These are phyloP conservation scores for Adenanthera pavonina DNA, from an alignment of 306 rosid genomes.

Conservation along the genomic window DNA sequence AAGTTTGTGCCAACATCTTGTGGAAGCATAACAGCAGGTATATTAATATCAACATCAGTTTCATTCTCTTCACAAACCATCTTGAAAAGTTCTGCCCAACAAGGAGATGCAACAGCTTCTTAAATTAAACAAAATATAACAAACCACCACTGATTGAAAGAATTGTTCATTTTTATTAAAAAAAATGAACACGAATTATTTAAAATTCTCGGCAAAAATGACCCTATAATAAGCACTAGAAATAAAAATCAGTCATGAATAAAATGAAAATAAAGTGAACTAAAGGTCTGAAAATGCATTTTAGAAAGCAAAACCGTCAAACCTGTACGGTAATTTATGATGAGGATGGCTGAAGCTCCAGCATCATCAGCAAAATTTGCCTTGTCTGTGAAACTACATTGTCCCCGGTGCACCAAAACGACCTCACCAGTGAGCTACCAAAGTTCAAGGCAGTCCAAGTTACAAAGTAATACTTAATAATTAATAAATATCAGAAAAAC, in stretches of 20 bases:
- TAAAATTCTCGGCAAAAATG: conserved; percentile 27
- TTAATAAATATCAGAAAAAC: conserved; percentile 30
- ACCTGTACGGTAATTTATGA: conserved; percentile 82
- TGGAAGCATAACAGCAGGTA: conserved; percentile 98
- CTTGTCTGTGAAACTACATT: conserved; percentile 93
- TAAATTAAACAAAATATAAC: conserved; percentile 10
- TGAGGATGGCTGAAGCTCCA: conserved; percentile 90
- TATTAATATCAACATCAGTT: conserved; percentile 73
- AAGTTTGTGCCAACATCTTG: conserved; percentile 75
- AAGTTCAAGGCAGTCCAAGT: conserved; percentile 46
- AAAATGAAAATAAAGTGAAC: not conserved
- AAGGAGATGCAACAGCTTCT: conserved; percentile 29
- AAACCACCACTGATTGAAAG: not conserved
- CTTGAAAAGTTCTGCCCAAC: conserved; percentile 86
- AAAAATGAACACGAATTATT: conserved; percentile 1
- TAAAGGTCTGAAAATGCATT: conserved; percentile 14
- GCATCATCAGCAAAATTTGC: conserved; percentile 89
- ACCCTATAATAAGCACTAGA: not conserved
- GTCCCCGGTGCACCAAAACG: conserved; percentile 89
- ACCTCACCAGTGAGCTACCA: conserved; percentile 80
- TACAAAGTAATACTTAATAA: conserved; percentile 15
- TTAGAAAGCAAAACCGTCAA: conserved; percentile 30
- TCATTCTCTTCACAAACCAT: conserved; percentile 90
- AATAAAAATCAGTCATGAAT: not conserved
- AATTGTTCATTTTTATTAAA: conserved; percentile 22